Conservation (phyloP, 176 grass and related monocot species). For the Ensete ventricosum region DNA sequence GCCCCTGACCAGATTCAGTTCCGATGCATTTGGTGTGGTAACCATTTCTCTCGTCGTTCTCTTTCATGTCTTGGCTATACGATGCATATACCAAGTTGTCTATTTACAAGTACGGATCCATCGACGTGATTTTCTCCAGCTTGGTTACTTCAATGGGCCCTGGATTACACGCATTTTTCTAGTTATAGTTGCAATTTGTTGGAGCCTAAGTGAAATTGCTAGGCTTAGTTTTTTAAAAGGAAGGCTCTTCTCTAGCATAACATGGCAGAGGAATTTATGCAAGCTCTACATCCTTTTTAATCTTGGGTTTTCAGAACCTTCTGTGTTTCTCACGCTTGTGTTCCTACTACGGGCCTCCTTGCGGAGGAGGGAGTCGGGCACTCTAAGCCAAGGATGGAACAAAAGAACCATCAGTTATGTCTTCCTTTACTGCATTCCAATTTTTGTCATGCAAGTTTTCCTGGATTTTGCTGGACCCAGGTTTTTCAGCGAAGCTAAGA, state of each 20-base stretch:
- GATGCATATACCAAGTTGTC: constrained; percentile 48
- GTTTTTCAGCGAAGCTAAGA: constrained; percentile 44
- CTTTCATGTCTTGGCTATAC: constrained; percentile 52
- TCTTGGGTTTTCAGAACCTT: constrained; percentile 91
- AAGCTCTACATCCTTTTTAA: constrained; percentile 74
- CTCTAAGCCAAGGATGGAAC: constrained; percentile 75
- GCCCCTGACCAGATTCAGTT: constrained; percentile 79
- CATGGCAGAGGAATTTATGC: constrained; percentile 58
- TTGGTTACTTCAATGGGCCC: constrained; percentile 86
- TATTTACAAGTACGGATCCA: constrained; percentile 49
- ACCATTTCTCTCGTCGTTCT: constrained; percentile 54
- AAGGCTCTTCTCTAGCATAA: constrained; percentile 49
- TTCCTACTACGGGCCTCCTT: constrained; percentile 70
- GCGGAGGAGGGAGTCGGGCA: constrained; percentile 56
- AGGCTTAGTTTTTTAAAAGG: constrained; percentile 67
- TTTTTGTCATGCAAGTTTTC: constrained; percentile 44
- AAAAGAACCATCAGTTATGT: constrained; percentile 65
- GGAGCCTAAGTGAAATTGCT: constrained; percentile 66
- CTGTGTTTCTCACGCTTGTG: constrained; percentile 67
- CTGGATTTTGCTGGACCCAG: constrained; percentile 61
- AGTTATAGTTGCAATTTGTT: constrained; percentile 72
- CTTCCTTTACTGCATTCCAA: constrained; percentile 59
- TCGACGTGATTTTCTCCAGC: constrained; percentile 36
- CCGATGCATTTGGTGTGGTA: constrained; percentile 81
- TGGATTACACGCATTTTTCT: constrained; percentile 69